Base-by-base conservation (phyloP, 2,329 filamentous ascomycete species). In the Aspergillus jensenii region DNA sequence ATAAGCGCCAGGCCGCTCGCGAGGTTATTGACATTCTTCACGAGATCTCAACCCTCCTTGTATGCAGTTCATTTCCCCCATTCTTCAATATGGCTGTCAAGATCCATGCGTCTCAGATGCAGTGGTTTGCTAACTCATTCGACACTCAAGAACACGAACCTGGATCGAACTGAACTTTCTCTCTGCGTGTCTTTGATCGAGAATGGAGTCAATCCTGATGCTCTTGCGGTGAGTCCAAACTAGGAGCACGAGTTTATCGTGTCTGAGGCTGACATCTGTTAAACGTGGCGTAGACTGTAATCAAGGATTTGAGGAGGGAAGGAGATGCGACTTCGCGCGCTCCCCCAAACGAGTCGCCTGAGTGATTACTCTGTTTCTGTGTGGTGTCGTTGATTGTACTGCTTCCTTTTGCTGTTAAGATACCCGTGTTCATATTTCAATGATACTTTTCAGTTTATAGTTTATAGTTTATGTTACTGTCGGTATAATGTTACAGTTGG, bases 101-200 rank as follows among this genome's bases (percentile, higher is more conserved):
- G 3, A 27, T 31, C 27, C 8, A 27, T 21, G 15, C 15, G 7
- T 54, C 15, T 19, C 11, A 19, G 17, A 14, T n/a, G 5, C 23
- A 8, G 9, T 39, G 33, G 40, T 19, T 48, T 39, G 41, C 40
- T 50, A 50, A 45, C 25, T 12, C 17, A 3, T 39, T 37, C 23
- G n/a, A 47, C 37, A 23, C 37, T 49, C 15, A 59, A 98, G 93
- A 97, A 98, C 78, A 96, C 93, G 61, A 86, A 96, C 63, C 87
- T 99, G 46, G 93, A 97, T 75, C 87, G 93, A 33, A 89, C 92
- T 54, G 92, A 93, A 19, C 82, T 99, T 17, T 96, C 93, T 3
- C 90, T 97, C 62, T 99, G 95, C 76, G 93, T 98, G 59, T 96
- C 92, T 54, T 84, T 99, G 75, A 96, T 99, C 67, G 95, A 99